These are phyloP conservation scores for Penicillium sp. DNA, from an alignment of 2,329 filamentous ascomycete species.

Conservation along the genomic window DNA sequence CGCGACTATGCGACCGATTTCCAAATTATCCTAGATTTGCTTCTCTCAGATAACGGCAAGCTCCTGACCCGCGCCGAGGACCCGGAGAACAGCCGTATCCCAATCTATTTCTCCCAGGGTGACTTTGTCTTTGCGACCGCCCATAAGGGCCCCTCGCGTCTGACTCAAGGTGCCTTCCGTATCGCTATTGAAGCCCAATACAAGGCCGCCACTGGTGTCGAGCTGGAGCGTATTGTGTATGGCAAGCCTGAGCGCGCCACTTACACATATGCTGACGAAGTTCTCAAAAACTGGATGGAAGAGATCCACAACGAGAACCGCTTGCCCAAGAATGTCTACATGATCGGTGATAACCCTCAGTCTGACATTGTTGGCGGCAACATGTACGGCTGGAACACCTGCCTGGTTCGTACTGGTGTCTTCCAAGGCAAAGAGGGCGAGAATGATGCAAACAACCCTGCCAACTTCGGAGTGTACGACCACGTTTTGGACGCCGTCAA, in stretches of 20 bases:
- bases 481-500: conserved; percentile 71
- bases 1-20: conserved; percentile 73
- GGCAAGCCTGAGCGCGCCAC: conserved; percentile 72
- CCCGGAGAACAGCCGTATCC: conserved; percentile 64
- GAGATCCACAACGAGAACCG: conserved; percentile 69
- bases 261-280: conserved; percentile 76
- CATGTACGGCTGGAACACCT: conserved; percentile 81
- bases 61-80: conserved; percentile 65
- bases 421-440: conserved; percentile 65
- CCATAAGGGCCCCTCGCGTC: conserved; percentile 61
- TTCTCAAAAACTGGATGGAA: conserved; percentile 72
- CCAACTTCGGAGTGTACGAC: conserved; percentile 71
- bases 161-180: conserved; percentile 74
- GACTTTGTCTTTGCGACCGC: conserved; percentile 64
- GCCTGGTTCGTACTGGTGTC: conserved; percentile 72
- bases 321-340: conserved; percentile 69
- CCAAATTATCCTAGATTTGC: conserved; percentile 72
- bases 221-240: conserved; percentile 73
- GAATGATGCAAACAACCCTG: conserved; percentile 74
- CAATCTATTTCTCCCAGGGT: conserved; percentile 70
- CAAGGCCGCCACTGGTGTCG: conserved; percentile 62
- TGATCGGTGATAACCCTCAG: conserved; percentile 72
- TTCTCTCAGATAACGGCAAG: conserved; percentile 66
- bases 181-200: conserved; percentile 68
- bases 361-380: conserved; percentile 74